These are phyloP conservation scores for Microbotryomycetes sp. DNA, from an alignment of 1,284 basidiomycete species.

Conservation along the genomic window DNA sequence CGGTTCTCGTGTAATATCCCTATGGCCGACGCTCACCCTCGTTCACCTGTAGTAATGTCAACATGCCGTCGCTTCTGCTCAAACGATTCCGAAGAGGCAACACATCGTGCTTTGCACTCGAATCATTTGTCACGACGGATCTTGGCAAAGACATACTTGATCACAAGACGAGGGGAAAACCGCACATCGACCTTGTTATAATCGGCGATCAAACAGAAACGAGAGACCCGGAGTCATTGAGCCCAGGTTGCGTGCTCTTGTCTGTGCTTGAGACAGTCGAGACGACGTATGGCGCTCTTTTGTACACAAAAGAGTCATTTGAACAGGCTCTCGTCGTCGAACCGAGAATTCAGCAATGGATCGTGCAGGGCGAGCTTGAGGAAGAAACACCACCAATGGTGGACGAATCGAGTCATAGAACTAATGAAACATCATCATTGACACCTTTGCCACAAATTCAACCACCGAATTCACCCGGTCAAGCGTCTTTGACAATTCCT, in stretches of 20 bases:
- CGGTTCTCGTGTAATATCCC: too few species aligned
- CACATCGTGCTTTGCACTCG: constrained; percentile 27
- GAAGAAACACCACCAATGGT: neutral
- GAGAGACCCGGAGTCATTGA: neutral
- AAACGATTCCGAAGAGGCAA: constrained; percentile 35
- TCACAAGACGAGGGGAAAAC: neutral
- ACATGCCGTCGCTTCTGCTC: constrained; percentile 34
- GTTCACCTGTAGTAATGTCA: constrained; percentile 31
- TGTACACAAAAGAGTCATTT: constrained; percentile 1
- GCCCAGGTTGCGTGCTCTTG: constrained; percentile 12
- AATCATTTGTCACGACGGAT: constrained; percentile 35
- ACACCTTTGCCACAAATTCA: neutral
- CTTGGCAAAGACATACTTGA: constrained; percentile 23
- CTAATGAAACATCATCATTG: neutral
- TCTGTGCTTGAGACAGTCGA: constrained; percentile 19
- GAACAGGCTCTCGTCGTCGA: neutral
- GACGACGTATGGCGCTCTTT: neutral
- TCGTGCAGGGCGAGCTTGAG: constrained; percentile 11
- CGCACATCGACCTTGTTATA: constrained; percentile 15
- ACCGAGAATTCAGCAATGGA: neutral
- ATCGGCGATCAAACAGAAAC: constrained; percentile 11
- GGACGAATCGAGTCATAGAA: neutral
- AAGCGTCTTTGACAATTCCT: neutral
- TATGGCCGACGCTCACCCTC: neutral
- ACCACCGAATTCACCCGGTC: neutral